Conservation (phyloP, 129 eudicot species). For the Tagetes erecta region DNA sequence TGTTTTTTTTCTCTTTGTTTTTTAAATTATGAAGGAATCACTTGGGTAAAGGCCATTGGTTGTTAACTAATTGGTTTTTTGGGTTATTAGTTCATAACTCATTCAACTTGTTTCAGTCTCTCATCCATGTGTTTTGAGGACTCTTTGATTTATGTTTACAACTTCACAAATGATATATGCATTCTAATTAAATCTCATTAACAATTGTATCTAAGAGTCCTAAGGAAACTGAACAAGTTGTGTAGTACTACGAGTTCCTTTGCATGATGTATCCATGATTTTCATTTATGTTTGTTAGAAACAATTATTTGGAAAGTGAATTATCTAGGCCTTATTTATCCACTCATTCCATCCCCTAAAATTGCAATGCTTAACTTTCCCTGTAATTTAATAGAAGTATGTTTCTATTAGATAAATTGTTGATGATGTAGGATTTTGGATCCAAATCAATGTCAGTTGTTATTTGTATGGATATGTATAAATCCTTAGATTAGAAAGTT, state of each 20-base stretch:
- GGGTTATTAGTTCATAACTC: background rate
- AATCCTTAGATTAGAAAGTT: background rate
- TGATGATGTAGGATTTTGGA: too few relatives aligned
- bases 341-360: background rate
- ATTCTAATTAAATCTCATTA: background rate
- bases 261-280: background rate
- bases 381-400: background rate
- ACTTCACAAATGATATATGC: background rate
- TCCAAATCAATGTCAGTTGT: background rate
- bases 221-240: background rate
- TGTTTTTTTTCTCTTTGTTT: background rate
- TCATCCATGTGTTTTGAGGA: background rate
- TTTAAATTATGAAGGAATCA: background rate
- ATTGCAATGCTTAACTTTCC: background rate
- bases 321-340: background rate
- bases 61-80: background rate
- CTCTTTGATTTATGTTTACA: background rate
- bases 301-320: background rate
- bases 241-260: background rate
- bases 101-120: background rate
- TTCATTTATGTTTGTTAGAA: background rate
- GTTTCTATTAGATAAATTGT: background rate
- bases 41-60: slow-evolving; percentile 3
- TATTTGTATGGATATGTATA: background rate
- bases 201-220: background rate